Evolutionary conservation across 2,329 filamentous ascomycete genomes (phyloP).

Genomic region (Cladosporium velox): DNA sequence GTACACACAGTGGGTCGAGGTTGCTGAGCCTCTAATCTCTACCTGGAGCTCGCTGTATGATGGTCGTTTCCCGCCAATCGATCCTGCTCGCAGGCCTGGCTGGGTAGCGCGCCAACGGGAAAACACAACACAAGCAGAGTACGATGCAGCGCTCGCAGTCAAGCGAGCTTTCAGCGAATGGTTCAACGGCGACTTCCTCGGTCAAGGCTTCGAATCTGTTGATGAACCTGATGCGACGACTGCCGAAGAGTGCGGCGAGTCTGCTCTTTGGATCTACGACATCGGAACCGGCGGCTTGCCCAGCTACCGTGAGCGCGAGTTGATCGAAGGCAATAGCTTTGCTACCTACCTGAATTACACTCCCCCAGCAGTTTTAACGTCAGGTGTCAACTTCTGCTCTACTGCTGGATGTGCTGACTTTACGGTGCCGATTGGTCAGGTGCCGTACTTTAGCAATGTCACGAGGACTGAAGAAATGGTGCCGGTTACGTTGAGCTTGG

Average conservation of each 20-base stretch:
- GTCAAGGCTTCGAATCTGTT: constrained; percentile 1
- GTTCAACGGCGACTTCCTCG: constrained; percentile 4
- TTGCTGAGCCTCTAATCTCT: constrained; percentile 38
- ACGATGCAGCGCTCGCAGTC: constrained; percentile 30
- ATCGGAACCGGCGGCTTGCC: constrained; percentile 46
- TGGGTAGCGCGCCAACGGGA: constrained; percentile 37
- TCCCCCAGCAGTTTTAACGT: constrained; percentile 36
- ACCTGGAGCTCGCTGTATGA: constrained; percentile 40
- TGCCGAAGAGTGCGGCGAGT: constrained; percentile 44
- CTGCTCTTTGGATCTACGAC: constrained; percentile 44
- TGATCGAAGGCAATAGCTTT: constrained; percentile 35
- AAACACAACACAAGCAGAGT: constrained; percentile 22
- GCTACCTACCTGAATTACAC: constrained; percentile 39
- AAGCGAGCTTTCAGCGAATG: constrained; percentile 32
- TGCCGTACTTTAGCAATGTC: constrained; percentile 43
- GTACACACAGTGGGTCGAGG: constrained; percentile 38
- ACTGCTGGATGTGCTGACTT: constrained; percentile 27
- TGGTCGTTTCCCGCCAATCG: constrained; percentile 45
- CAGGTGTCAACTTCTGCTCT: constrained; percentile 30
- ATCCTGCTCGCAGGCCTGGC: constrained; percentile 38
- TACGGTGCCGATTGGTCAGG: constrained; percentile 48
- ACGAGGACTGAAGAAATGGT: constrained; percentile 45
- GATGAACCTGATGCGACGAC: not conserved
- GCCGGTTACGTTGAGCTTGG: constrained; percentile 46
- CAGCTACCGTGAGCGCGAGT: constrained; percentile 41